Evolutionary conservation across 2,329 filamentous ascomycete species (phyloP), one percentile per base, ranked within the genome.

Genomic region (Ophiostoma perfectum): DNA sequence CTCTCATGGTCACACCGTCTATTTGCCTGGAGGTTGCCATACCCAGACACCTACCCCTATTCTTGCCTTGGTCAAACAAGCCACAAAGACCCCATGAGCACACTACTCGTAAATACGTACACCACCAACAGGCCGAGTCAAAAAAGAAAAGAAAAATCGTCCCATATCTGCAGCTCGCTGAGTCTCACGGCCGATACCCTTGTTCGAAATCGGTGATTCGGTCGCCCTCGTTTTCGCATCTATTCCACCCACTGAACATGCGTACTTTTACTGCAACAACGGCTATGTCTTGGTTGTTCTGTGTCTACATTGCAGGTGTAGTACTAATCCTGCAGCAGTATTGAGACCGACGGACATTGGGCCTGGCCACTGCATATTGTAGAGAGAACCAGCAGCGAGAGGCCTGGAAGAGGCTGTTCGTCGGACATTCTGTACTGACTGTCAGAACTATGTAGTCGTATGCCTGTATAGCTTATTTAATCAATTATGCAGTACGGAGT

Each of bases 121-220:
- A 27, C n/a, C 49, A 18, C n/a, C 49, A 18, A n/a, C n/a, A 55
- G 49, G 49, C 27, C 27, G 27, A 27, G 27, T 27, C 27, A 27
- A 55, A 55, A 55, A 55, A 49, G 49, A 55, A 55, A 55, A 55
- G n/a, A 36, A 55, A 27, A 55, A 27, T 55, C 49, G 49, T 55
- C 49, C 49, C 49, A 55, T 55, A 55, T 27, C 6, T 55, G 49
- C 3, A 27, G 49, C 49, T 14, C n/a, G 27, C 27, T 18, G 49
- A n/a, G 6, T 12, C 8, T 27, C 14, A 12, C 45, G 49, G n/a
- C 9, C 45, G 16, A 49, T 12, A 55, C n/a, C 49, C 49, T 55
- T 36, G 49, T 27, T n/a, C 16, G 7, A 55, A 27, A 55, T 55
- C 14, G 49, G 27, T 27, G 27, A 27, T 27, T 27, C 27, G 27